A percentile compares a stretch with the other conserved stretches of the same genome.
Evolutionary conservation across 1,284 basidiomycete species (phyloP).

Genomic region (Cryptococcus floricola): DNA sequence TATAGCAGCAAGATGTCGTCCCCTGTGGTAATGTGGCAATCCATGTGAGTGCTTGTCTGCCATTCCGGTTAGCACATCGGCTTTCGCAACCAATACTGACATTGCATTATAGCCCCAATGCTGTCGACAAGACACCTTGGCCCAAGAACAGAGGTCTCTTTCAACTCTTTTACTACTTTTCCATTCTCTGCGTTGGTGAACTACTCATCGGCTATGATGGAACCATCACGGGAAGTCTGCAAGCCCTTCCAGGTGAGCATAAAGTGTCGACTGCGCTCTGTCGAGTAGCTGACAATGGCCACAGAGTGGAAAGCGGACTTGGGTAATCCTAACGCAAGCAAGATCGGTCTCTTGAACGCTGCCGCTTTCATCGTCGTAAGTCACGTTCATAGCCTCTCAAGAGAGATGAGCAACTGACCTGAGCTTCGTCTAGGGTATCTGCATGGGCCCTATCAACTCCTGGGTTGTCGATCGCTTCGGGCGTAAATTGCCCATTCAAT

Average conservation of each 20-base stretch:
- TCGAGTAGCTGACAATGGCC: background rate
- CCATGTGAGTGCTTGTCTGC: no score
- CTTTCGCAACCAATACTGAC: no score
- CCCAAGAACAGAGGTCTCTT: background rate
- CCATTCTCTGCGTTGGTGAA: slow-evolving; percentile 12
- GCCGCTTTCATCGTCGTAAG: slow-evolving; percentile 8
- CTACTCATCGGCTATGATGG: slow-evolving; percentile 14
- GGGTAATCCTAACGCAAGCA: slow-evolving; percentile 5
- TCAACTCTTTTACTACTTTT: slow-evolving; percentile 1
- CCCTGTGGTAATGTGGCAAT: no score
- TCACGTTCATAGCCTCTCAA: no score
- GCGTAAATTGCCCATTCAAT: slow-evolving; percentile 7
- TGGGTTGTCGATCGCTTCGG: slow-evolving; percentile 8
- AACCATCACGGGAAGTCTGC: slow-evolving; percentile 9
- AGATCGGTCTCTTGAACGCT: slow-evolving; percentile 10
- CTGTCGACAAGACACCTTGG: slow-evolving; percentile 1
- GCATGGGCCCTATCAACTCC: slow-evolving; percentile 9
- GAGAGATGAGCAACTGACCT: no score
- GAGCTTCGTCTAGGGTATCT: background rate
- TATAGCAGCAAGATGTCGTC: no score
- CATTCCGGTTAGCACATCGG: no score
- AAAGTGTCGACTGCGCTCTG: background rate
- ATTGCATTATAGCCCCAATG: background rate
- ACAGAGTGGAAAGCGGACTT: slow-evolving; percentile 10
- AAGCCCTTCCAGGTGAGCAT: slow-evolving; percentile 7